Percentiles rank a stretch among this genome's conserved stretches.
phyloP scores from a whole-genome alignment of 305 asterid genomes.

The Solanum hybrid region DNA sequence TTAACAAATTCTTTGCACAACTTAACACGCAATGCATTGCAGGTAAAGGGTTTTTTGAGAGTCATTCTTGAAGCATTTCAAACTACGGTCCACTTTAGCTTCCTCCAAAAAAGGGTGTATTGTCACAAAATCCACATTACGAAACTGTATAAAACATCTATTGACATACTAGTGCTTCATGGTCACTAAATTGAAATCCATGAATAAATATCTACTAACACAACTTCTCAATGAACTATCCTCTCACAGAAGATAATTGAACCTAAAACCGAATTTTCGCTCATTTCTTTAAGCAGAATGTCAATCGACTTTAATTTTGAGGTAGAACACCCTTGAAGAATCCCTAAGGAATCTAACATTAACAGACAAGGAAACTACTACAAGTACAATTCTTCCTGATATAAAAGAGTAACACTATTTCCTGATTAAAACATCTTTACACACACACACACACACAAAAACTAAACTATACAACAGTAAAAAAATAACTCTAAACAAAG shows the following conservation, averaged over 20 bases:
- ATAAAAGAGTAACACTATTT: not conserved
- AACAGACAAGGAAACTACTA: not conserved
- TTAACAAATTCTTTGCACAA: not conserved
- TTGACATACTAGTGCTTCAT: not conserved
- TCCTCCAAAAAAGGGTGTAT: not conserved
- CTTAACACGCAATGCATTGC: not conserved
- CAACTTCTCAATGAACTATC: not conserved
- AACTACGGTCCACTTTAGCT: not conserved
- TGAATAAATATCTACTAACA: not conserved
- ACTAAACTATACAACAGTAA: not conserved
- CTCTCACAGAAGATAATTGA: not conserved
- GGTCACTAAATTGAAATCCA: not conserved
- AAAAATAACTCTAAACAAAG: not conserved
- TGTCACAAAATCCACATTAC: not conserved
- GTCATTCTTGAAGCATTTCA: not conserved
- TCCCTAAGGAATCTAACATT: not conserved
- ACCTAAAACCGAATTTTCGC: not conserved
- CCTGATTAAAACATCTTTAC: not conserved
- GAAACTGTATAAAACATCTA: not conserved
- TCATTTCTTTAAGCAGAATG: not conserved
- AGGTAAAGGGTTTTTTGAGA: not conserved
- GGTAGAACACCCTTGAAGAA: not conserved
- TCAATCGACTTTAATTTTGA: not conserved
- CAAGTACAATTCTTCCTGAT: not conserved
- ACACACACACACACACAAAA: not conserved